These are phyloP conservation scores for Blastocystis sp. DNA, from an alignment of 352 stramenopile species.

Conservation along the genomic window DNA sequence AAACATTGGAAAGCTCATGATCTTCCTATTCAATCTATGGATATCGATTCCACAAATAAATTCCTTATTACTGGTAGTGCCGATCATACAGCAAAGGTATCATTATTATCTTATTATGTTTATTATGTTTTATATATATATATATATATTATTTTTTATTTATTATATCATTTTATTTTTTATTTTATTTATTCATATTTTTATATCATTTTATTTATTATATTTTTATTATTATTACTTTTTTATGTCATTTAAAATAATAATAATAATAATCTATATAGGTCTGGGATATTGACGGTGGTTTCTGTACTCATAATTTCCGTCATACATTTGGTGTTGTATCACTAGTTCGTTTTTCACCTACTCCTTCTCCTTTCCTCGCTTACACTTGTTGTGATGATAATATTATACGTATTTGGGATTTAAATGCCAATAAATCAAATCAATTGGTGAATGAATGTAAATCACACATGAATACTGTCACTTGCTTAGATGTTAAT, in stretches of 20 bases:
- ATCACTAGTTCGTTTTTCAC: slow-evolving; percentile 61
- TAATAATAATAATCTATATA: too few relatives aligned
- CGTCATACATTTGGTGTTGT: slow-evolving; percentile 57
- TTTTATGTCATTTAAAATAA: too few relatives aligned
- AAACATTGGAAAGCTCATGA: slow-evolving; percentile 44
- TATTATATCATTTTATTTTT: too few relatives aligned
- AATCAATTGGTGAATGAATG: slow-evolving; percentile 50
- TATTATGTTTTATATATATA: too few relatives aligned
- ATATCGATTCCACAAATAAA: slow-evolving; percentile 64
- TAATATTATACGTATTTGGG: slow-evolving; percentile 55
- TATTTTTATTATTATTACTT: too few relatives aligned
- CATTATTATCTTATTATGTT: too few relatives aligned
- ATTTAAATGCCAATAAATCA: slow-evolving; percentile 58
- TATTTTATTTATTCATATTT: too few relatives aligned
- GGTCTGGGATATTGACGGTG: slow-evolving; percentile 66
- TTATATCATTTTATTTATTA: too few relatives aligned
- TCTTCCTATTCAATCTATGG: slow-evolving; percentile 59
- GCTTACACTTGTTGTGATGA: slow-evolving; percentile 62
- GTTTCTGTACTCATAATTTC: slow-evolving; percentile 67
- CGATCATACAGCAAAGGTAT: slow-evolving; percentile 52
- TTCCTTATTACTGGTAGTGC: slow-evolving; percentile 78
- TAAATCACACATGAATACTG: slow-evolving; percentile 59
- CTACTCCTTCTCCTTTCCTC: slow-evolving; percentile 50
- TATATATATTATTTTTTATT: too few relatives aligned
- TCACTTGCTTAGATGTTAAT: slow-evolving; percentile 41